Evolutionary conservation across 1,139 yeast species (phyloP).

Genomic region (Suhomyces panamericanus): DNA sequence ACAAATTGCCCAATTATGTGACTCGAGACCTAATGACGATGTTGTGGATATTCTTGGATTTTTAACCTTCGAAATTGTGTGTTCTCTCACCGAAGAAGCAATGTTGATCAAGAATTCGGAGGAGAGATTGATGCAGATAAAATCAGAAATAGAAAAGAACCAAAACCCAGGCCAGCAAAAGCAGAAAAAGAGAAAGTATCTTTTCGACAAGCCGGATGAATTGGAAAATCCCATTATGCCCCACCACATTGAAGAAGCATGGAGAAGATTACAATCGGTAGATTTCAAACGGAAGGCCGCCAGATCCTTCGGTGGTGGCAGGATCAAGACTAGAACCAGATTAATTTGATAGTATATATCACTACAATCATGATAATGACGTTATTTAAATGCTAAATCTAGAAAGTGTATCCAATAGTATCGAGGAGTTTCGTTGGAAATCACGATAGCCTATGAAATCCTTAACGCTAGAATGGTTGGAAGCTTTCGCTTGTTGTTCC

Average conservation of each 20-base stretch:
- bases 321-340: constrained; percentile 43
- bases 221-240: constrained; percentile 80
- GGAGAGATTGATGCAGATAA: constrained; percentile 43
- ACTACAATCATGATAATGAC: background rate
- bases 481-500: constrained; percentile 22
- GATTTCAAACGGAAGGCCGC: constrained; percentile 64
- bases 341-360: constrained; percentile 28
- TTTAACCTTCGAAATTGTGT: constrained; percentile 93
- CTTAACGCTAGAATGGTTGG: constrained; percentile 28
- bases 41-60: constrained; percentile 95
- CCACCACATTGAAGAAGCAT: constrained; percentile 87
- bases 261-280: constrained; percentile 73
- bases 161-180: constrained; percentile 21
- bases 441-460: constrained; percentile 37
- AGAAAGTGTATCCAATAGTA: constrained; percentile 9
- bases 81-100: constrained; percentile 91
- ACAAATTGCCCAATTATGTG: constrained; percentile 79
- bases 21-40: constrained; percentile 92
- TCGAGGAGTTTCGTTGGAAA: constrained; percentile 27
- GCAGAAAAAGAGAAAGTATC: constrained; percentile 48
- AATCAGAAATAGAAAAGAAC: constrained; percentile 32
- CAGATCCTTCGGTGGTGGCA: constrained; percentile 78
- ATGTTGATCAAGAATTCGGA: constrained; percentile 74
- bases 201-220: constrained; percentile 91
- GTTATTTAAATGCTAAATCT: constrained; percentile 1